These are phyloP conservation scores for Saccharomycopsis hybrid DNA, from an alignment of 1,139 yeast species.

Conservation along the genomic window DNA sequence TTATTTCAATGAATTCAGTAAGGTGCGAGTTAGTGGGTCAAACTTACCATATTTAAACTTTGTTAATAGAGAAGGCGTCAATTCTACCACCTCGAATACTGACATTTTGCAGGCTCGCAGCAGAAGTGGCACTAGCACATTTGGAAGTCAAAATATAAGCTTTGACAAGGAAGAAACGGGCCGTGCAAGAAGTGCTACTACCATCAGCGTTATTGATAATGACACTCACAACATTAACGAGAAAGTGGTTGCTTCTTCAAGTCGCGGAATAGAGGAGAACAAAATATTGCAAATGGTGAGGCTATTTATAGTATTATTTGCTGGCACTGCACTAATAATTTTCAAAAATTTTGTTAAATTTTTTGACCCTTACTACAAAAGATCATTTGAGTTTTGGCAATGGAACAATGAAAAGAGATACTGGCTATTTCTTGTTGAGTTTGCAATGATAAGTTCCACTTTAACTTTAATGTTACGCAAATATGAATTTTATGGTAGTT, in stretches of 20 bases:
- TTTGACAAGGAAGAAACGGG: too few relatives aligned
- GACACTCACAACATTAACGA: too few relatives aligned
- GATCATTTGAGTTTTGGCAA: conserved; percentile 78
- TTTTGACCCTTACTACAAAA: conserved; percentile 61
- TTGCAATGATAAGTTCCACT: conserved; percentile 35
- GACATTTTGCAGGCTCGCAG: too few relatives aligned
- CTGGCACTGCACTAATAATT: conserved; percentile 25
- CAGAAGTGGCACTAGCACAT: neutral
- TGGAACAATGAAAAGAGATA: conserved; percentile 60
- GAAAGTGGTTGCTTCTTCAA: neutral
- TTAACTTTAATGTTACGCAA: conserved; percentile 42
- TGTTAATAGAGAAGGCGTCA: too few relatives aligned
- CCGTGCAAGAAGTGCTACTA: too few relatives aligned
- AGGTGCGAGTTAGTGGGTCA: too few relatives aligned
- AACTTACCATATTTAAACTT: too few relatives aligned
- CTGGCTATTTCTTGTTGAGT: conserved; percentile 60
- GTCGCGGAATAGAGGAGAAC: neutral
- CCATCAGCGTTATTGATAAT: too few relatives aligned
- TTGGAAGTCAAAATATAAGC: too few relatives aligned
- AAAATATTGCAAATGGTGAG: neutral
- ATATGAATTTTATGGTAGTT: conserved; percentile 41
- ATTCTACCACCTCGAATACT: too few relatives aligned
- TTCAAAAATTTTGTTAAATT: conserved; percentile 40
- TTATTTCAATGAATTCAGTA: neutral
- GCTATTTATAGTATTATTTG: neutral